phyloP scores from a whole-genome alignment of 2,329 filamentous ascomycete genomes.

The Pseudonectria buxi region DNA sequence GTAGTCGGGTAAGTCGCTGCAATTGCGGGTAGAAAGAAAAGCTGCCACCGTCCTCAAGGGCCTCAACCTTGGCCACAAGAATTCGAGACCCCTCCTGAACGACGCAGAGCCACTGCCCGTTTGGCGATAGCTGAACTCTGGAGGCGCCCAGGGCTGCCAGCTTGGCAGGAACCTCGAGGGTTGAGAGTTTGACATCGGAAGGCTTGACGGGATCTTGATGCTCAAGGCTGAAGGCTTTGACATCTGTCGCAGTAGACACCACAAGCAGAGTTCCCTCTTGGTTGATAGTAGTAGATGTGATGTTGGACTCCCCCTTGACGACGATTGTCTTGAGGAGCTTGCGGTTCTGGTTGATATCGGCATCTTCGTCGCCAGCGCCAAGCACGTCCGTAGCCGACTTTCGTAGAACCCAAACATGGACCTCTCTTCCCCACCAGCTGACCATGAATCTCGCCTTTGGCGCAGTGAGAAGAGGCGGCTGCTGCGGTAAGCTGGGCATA shows the following conservation, averaged over 20 bases:
- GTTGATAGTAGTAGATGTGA: constrained; percentile 68
- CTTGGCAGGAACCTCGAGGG: constrained; percentile 55
- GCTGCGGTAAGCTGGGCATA: constrained; percentile 78
- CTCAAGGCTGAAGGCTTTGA: constrained; percentile 70
- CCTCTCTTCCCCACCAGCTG: constrained; percentile 86
- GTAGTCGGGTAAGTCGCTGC: constrained; percentile 46
- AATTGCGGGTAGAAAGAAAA: constrained; percentile 25
- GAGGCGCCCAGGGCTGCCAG: constrained; percentile 59
- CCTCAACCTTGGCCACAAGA: constrained; percentile 34
- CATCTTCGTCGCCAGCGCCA: constrained; percentile 31
- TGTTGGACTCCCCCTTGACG: constrained; percentile 70
- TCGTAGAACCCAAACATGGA: constrained; percentile 69
- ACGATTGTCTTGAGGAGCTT: constrained; percentile 65
- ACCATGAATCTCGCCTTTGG: constrained; percentile 67
- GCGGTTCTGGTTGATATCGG: constrained; percentile 45
- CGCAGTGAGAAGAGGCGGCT: constrained; percentile 66
- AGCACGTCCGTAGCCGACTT: constrained; percentile 41
- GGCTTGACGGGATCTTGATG: constrained; percentile 41
- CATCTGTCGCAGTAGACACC: constrained; percentile 65
- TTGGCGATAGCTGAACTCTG: constrained; percentile 60
- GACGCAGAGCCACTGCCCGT: constrained; percentile 62
- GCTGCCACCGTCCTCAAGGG: constrained; percentile 8
- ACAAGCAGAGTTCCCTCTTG: constrained; percentile 65
- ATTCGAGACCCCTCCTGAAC: constrained; percentile 56
- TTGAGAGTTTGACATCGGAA: constrained; percentile 62